Evolutionary conservation across 140 eudicot species (phyloP).

Genomic region (Bidens hawaiensis): DNA sequence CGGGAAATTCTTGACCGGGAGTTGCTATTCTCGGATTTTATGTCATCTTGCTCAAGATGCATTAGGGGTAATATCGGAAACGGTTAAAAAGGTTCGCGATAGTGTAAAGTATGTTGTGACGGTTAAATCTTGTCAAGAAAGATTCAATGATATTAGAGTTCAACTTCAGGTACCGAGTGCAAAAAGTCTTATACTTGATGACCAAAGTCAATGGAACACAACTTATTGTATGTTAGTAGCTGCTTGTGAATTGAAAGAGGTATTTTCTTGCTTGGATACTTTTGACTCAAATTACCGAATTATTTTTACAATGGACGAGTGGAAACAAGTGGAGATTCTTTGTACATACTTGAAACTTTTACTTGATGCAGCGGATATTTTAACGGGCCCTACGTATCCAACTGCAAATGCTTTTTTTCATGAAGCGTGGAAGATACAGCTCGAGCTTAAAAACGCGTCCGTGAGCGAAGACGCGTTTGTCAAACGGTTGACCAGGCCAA

Average conservation of each 20-base stretch:
- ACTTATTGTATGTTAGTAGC: constrained; percentile 79
- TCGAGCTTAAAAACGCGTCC: constrained; percentile 47
- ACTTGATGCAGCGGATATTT: constrained; percentile 54
- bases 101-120: constrained; percentile 58
- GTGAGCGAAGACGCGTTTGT: constrained; percentile 41
- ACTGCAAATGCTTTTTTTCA: constrained; percentile 57
- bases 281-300: constrained; percentile 47
- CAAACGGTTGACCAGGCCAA: constrained; percentile 44
- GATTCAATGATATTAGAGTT: constrained; percentile 43
- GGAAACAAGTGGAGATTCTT: constrained; percentile 61
- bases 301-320: constrained; percentile 53
- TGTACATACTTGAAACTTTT: constrained; percentile 57
- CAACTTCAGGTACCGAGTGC: constrained; percentile 77
- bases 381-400: constrained; percentile 47
- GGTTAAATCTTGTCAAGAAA: constrained; percentile 32
- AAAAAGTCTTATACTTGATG: constrained; percentile 56
- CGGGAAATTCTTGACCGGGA: constrained; percentile 31
- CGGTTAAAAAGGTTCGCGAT: constrained; percentile 42
- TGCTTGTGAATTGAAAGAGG: constrained; percentile 76
- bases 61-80: constrained; percentile 16
- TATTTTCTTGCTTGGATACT: constrained; percentile 62
- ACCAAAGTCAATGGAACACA: constrained; percentile 68
- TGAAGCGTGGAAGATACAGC: constrained; percentile 57
- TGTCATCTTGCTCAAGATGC: constrained; percentile 35
- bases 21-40: constrained; percentile 35